Conservation (phyloP, 2,329 filamentous ascomycete genomes). For the Tricladium varicosporioides region DNA sequence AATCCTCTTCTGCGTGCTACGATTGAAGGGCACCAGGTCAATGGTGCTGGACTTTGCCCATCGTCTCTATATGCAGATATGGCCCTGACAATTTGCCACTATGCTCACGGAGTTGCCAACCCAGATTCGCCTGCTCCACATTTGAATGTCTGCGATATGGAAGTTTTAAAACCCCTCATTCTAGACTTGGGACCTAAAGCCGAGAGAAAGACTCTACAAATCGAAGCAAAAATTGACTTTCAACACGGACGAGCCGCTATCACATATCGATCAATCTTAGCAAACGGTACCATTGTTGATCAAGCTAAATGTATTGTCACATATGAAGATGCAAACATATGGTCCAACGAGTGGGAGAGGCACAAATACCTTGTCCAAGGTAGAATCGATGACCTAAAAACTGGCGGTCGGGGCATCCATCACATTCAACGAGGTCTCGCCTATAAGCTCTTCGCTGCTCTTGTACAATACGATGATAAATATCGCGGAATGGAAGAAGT, state of each 20-base stretch:
- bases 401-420: constrained; percentile 46
- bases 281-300: constrained; percentile 15
- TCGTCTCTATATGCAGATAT: constrained; percentile 56
- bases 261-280: constrained; percentile 14
- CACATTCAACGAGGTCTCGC: constrained; percentile 66
- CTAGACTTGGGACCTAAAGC: constrained; percentile 10
- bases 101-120: constrained; percentile 47
- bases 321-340: constrained; percentile 7
- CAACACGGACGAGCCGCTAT: constrained; percentile 11
- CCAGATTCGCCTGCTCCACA: constrained; percentile 54
- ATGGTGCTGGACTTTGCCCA: constrained; percentile 54
- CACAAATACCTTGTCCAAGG: constrained; percentile 11
- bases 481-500: constrained; percentile 58
- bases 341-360: constrained; percentile 9
- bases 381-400: constrained; percentile 9
- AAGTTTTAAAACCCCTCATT: constrained; percentile 64
- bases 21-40: constrained; percentile 57
- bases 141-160: constrained; percentile 65
- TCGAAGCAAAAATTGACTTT: constrained; percentile 21
- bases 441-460: constrained; percentile 64
- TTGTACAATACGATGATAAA: constrained; percentile 51
- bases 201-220: constrained; percentile 13
- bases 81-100: constrained; percentile 58
- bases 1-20: constrained; percentile 52
- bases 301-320: constrained; percentile 17